phyloP scores from a whole-genome alignment of 208 protist genomes.

The Crithidia bombi region DNA sequence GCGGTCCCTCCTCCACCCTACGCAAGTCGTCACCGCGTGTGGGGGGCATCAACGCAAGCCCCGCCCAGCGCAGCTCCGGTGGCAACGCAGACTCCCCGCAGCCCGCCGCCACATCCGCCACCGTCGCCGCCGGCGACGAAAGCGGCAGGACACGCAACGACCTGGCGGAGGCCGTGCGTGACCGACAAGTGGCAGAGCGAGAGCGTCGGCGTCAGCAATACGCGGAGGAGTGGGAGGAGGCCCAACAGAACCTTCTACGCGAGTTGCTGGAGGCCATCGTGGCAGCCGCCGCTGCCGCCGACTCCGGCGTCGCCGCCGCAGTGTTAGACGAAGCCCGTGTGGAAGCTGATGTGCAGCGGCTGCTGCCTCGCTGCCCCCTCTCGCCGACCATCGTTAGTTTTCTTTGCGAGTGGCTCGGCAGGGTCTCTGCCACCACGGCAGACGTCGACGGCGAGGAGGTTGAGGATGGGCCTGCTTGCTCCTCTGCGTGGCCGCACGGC shows the following conservation, averaged over 20 bases:
- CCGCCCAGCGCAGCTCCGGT: constrained; percentile 33
- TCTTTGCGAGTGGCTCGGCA: constrained; percentile 49
- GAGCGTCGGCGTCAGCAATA: constrained; percentile 26
- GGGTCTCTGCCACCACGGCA: constrained; percentile 1
- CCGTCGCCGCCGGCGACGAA: background rate
- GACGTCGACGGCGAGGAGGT: background rate
- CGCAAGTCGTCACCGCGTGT: constrained; percentile 8
- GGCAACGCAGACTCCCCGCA: background rate
- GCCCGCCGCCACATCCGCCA: background rate
- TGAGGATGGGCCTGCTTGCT: constrained; percentile 12
- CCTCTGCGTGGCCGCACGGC: background rate
- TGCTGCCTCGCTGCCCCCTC: constrained; percentile 68
- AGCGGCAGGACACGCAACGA: constrained; percentile 21
- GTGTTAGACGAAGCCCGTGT: constrained; percentile 69
- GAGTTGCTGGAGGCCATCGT: constrained; percentile 74
- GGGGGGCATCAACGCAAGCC: constrained; percentile 9
- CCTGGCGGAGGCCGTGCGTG: constrained; percentile 31
- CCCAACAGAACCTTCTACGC: constrained; percentile 65
- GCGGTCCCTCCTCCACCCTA: background rate
- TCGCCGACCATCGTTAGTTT: constrained; percentile 55
- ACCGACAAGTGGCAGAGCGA: constrained; percentile 18
- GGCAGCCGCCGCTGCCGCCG: constrained; percentile 41
- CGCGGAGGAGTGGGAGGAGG: constrained; percentile 61
- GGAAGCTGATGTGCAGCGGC: constrained; percentile 53
- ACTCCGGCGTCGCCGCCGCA: constrained; percentile 52